Evolutionary conservation across 257 asterid species (phyloP).

Genomic region (Ophiorrhiza pumila): DNA sequence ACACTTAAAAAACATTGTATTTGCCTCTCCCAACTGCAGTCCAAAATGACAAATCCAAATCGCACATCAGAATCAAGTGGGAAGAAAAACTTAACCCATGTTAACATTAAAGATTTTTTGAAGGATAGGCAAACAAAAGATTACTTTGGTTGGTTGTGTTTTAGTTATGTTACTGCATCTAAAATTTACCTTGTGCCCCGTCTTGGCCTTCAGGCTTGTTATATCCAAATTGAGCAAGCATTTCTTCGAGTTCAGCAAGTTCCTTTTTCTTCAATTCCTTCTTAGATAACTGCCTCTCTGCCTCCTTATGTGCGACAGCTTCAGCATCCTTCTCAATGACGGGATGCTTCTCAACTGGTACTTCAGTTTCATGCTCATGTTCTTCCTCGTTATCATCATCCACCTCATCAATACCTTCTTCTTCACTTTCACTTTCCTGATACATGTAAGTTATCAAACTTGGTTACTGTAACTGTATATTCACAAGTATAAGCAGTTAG

Average conservation of each 20-base stretch:
- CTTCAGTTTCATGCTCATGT: constrained; percentile 63
- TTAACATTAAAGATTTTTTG: background rate
- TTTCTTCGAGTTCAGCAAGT: constrained; percentile 91
- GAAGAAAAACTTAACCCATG: background rate
- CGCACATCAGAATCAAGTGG: background rate
- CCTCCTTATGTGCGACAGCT: constrained; percentile 59
- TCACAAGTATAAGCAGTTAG: too few relatives aligned
- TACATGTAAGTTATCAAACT: background rate
- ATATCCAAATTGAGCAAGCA: constrained; percentile 82
- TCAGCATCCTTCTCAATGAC: constrained; percentile 42
- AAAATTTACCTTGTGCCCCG: constrained; percentile 50
- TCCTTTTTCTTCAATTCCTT: constrained; percentile 94
- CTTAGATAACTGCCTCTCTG: constrained; percentile 92
- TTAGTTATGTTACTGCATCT: background rate
- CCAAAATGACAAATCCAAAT: background rate
- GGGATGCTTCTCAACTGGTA: constrained; percentile 44
- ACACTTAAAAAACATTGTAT: background rate
- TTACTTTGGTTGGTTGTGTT: background rate
- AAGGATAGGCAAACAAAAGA: background rate
- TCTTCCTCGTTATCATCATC: constrained; percentile 74
- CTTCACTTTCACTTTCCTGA: constrained; percentile 51
- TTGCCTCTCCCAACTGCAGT: background rate
- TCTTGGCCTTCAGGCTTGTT: constrained; percentile 47
- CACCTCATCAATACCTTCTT: constrained; percentile 38
- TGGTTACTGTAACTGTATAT: too few relatives aligned